Evolutionary conservation across 352 stramenopile species (phyloP).

Genomic region (Albugo candida): DNA sequence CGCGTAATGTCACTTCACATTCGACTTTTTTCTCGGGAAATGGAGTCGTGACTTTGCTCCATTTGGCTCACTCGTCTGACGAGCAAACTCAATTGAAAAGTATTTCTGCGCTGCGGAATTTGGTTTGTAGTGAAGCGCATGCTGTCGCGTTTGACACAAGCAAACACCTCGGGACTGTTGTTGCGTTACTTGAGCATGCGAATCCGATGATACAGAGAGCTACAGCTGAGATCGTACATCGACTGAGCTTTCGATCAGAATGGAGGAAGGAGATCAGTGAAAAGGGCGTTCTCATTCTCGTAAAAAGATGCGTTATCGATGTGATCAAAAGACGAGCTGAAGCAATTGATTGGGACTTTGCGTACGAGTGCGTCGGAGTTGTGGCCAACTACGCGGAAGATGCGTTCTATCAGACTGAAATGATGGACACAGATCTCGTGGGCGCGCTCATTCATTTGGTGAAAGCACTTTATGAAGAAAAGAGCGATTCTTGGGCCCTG

Average conservation of each 20-base stretch:
- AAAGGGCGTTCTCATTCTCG: constrained; percentile 50
- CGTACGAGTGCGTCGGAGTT: constrained; percentile 84
- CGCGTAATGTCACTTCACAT: constrained; percentile 82
- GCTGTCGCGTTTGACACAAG: constrained; percentile 75
- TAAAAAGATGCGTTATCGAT: constrained; percentile 74
- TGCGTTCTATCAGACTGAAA: constrained; percentile 73
- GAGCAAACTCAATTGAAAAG: constrained; percentile 84
- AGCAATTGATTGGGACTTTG: constrained; percentile 77
- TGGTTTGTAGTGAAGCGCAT: constrained; percentile 78
- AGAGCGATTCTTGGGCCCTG: too few relatives aligned
- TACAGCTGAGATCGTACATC: constrained; percentile 76
- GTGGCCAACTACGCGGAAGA: constrained; percentile 89
- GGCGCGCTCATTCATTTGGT: constrained; percentile 64
- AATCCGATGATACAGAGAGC: constrained; percentile 81
- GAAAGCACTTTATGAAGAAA: constrained; percentile 62
- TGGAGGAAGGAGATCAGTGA: constrained; percentile 81
- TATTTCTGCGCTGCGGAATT: constrained; percentile 74
- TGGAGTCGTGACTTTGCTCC: constrained; percentile 82
- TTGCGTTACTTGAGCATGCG: constrained; percentile 75
- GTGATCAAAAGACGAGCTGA: constrained; percentile 7
- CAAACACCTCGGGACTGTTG: constrained; percentile 69
- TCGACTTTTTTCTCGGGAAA: constrained; percentile 67
- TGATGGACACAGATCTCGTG: constrained; percentile 83
- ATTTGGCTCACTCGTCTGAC: constrained; percentile 80
- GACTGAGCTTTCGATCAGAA: constrained; percentile 65